phyloP scores from a whole-genome alignment of 352 stramenopile species.

The Phytophthora hybrid region DNA sequence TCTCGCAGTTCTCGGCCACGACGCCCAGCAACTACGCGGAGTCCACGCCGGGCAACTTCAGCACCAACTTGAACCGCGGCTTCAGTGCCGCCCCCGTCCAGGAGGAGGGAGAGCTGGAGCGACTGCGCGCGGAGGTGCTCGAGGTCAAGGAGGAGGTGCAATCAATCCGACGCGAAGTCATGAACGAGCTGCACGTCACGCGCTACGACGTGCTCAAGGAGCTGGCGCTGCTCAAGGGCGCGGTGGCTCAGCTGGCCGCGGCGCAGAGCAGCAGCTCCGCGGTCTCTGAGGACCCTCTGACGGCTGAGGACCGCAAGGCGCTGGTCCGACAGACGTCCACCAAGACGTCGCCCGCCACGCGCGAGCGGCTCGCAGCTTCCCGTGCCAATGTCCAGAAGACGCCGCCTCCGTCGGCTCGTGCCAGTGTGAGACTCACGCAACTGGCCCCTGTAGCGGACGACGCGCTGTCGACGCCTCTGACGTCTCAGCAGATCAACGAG shows the following conservation, averaged over 20 bases:
- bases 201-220: constrained; percentile 90
- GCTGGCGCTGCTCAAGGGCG: constrained; percentile 79
- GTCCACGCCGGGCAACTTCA: constrained; percentile 23
- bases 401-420: constrained; percentile 23
- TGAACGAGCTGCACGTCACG: constrained; percentile 86
- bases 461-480: constrained; percentile 69
- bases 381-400: constrained; percentile 36
- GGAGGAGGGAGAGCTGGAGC: constrained; percentile 38
- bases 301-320: constrained; percentile 49
- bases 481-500: constrained; percentile 81
- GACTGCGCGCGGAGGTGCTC: constrained; percentile 59
- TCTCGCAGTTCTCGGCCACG: constrained; percentile 40
- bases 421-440: constrained; percentile 61
- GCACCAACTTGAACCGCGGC: constrained; percentile 13
- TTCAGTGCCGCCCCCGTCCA: constrained; percentile 14
- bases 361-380: constrained; percentile 58
- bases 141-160: constrained; percentile 77
- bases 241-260: constrained; percentile 68
- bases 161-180: constrained; percentile 76
- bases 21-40: constrained; percentile 35
- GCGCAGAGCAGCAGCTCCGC: constrained; percentile 11
- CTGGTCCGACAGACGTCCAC: constrained; percentile 60
- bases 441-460: constrained; percentile 73
- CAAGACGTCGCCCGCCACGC: constrained; percentile 57
- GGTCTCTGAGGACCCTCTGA: constrained; percentile 40